phyloP scores from a whole-genome alignment of 257 asterid genomes.

The Capsicum rhomboideum region DNA sequence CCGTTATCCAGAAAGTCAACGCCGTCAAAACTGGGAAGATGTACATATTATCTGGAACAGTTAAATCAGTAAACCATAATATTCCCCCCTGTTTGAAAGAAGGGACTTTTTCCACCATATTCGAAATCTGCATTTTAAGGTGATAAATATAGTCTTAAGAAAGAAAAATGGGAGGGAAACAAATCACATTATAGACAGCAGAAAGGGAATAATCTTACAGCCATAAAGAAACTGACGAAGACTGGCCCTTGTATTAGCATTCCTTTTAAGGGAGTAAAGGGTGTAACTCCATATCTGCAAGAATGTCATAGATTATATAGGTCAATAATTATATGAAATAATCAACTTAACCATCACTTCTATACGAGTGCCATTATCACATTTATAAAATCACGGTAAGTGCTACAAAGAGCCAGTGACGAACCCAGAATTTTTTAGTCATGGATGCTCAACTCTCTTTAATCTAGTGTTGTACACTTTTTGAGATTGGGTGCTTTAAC shows the following conservation, averaged over 20 bases:
- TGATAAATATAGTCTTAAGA: neutral
- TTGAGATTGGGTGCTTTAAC: neutral
- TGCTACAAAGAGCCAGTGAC: neutral
- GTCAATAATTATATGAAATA: neutral
- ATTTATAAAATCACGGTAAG: neutral
- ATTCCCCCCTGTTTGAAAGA: conserved; percentile 88
- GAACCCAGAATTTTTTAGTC: neutral
- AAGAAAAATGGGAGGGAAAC: neutral
- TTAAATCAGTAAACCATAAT: conserved; percentile 84
- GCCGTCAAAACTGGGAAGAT: conserved; percentile 77
- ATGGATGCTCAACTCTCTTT: neutral
- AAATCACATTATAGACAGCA: neutral
- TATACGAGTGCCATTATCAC: neutral
- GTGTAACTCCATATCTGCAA: conserved; percentile 82
- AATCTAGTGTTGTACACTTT: neutral
- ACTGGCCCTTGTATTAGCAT: conserved; percentile 68
- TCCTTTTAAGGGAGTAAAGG: conserved; percentile 81
- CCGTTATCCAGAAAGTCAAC: conserved; percentile 79
- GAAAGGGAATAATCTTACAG: conserved; percentile 47
- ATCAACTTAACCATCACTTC: neutral
- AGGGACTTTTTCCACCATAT: conserved; percentile 86
- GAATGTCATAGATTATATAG: neutral
- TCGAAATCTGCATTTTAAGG: conserved; percentile 43
- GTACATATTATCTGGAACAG: conserved; percentile 72
- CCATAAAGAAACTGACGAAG: conserved; percentile 74